phyloP scores from a whole-genome alignment of 1,139 yeast genomes.

The Suhomyces ambrosiae region DNA sequence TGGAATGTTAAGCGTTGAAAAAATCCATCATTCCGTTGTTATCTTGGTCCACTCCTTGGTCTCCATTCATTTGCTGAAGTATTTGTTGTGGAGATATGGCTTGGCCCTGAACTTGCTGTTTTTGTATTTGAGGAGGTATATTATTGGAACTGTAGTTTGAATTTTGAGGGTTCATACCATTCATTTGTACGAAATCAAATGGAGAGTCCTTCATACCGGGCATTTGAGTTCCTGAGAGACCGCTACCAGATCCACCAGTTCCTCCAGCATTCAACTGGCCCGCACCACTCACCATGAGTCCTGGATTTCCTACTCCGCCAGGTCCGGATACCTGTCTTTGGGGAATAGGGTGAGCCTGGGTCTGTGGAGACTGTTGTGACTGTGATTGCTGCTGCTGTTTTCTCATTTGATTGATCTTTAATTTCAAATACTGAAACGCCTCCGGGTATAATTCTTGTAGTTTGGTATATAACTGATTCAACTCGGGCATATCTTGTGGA shows the following conservation, averaged over 20 bases:
- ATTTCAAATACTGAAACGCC: slow-evolving; percentile 51
- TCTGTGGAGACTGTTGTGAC: slow-evolving; percentile 14
- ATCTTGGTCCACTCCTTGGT: slow-evolving; percentile 16
- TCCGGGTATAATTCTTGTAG: slow-evolving; percentile 59
- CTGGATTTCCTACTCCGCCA: slow-evolving; percentile 6
- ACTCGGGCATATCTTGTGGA: slow-evolving; percentile 59
- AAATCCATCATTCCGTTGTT: slow-evolving; percentile 21
- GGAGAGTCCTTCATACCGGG: slow-evolving; percentile 4
- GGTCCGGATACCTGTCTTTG: slow-evolving; percentile 5
- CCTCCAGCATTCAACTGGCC: slow-evolving; percentile 24
- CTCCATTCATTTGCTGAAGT: slow-evolving; percentile 32
- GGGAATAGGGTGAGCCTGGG: slow-evolving; percentile 6
- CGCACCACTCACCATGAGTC: slow-evolving; percentile 29
- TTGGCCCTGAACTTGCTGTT: slow-evolving; percentile 13
- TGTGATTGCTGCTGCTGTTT: slow-evolving; percentile 26
- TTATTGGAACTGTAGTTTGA: slow-evolving; percentile 3
- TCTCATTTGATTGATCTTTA: slow-evolving; percentile 48
- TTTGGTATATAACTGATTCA: slow-evolving; percentile 46
- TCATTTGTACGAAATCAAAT: slow-evolving; percentile 7
- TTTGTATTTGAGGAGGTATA: slow-evolving; percentile 8
- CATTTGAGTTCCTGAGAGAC: slow-evolving; percentile 1
- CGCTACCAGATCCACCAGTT: too few relatives aligned
- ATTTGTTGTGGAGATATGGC: slow-evolving; percentile 46
- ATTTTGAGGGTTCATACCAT: slow-evolving; percentile 8
- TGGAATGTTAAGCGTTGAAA: slow-evolving; percentile 11